A percentile compares a stretch with the other conserved stretches of the same genome.
phyloP scores from a whole-genome alignment of 2,329 filamentous ascomycete genomes.

The Bipolaris sorokiniana region DNA sequence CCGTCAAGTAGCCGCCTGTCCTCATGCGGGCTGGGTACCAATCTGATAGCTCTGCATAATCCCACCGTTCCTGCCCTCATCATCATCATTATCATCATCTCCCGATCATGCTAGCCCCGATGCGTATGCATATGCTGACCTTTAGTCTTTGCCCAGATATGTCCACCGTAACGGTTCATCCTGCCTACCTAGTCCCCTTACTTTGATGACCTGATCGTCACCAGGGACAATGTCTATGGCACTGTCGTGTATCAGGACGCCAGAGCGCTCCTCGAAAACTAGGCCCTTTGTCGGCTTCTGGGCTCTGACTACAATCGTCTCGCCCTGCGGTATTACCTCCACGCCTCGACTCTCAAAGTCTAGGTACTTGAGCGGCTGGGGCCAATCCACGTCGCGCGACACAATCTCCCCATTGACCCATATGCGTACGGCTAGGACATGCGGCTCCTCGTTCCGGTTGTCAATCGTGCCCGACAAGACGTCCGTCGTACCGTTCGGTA shows the following conservation, averaged over 20 bases:
- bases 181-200: conserved; percentile 50
- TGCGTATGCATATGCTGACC: conserved; percentile 13
- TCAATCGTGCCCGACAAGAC: conserved; percentile 59
- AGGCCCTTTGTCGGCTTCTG: conserved; percentile 63
- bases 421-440: conserved; percentile 62
- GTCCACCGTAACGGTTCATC: conserved; percentile 53
- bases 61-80: conserved; percentile 10
- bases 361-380: conserved; percentile 66
- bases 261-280: conserved; percentile 65
- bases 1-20: neutral
- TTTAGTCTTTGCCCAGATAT: conserved; percentile 51
- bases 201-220: conserved; percentile 58
- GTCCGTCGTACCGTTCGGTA: conserved; percentile 63
- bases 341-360: conserved; percentile 60
- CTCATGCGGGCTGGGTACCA: conserved; percentile 1
- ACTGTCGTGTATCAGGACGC: conserved; percentile 61
- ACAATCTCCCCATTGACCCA: conserved; percentile 60
- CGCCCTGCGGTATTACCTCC: conserved; percentile 50
- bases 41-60: conserved; percentile 13
- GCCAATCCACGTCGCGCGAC: conserved; percentile 65
- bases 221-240: conserved; percentile 65
- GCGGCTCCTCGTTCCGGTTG: conserved; percentile 59
- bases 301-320: conserved; percentile 55
- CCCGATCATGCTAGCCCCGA: neutral
- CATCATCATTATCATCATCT: neutral